phyloP scores from a whole-genome alignment of 257 asterid species.

The Paulownia fortunei region DNA sequence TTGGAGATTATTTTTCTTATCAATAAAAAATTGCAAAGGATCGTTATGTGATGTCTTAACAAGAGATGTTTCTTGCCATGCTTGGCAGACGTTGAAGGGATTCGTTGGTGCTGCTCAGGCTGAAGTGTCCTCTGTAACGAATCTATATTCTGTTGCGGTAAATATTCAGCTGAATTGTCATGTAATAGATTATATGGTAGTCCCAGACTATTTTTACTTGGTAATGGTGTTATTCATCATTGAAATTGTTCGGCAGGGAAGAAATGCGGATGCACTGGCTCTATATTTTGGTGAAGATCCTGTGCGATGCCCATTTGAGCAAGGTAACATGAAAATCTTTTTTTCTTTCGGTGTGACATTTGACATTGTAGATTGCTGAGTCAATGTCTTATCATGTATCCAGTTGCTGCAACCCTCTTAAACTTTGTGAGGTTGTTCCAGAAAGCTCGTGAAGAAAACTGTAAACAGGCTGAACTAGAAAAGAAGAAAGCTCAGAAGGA shows the following conservation, averaged over 20 bases:
- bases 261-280: constrained; percentile 85
- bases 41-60: constrained; percentile 28
- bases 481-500: constrained; percentile 94
- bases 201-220: constrained; percentile 4
- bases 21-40: constrained; percentile 10
- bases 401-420: constrained; percentile 92
- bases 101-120: constrained; percentile 79
- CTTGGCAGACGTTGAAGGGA: constrained; percentile 77
- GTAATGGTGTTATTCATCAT: constrained; percentile 8
- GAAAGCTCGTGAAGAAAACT: constrained; percentile 90
- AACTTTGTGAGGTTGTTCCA: constrained; percentile 91
- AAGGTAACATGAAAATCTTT: constrained; percentile 55
- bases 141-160: constrained; percentile 90
- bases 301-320: constrained; percentile 85
- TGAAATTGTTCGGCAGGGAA: constrained; percentile 60
- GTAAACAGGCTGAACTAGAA: constrained; percentile 85
- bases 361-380: constrained; percentile 38
- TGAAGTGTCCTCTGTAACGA: constrained; percentile 74
- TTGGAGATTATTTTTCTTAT: not conserved
- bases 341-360: constrained; percentile 4
- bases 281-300: constrained; percentile 96
- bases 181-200: constrained; percentile 16
- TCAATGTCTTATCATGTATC: constrained; percentile 42
- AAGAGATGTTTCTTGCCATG: constrained; percentile 29
- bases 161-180: constrained; percentile 34